Percentiles rank a stretch among this genome's conserved stretches.
Conservation (phyloP, 2,329 filamentous ascomycete species). For the Emergomyces pasteurianus region DNA sequence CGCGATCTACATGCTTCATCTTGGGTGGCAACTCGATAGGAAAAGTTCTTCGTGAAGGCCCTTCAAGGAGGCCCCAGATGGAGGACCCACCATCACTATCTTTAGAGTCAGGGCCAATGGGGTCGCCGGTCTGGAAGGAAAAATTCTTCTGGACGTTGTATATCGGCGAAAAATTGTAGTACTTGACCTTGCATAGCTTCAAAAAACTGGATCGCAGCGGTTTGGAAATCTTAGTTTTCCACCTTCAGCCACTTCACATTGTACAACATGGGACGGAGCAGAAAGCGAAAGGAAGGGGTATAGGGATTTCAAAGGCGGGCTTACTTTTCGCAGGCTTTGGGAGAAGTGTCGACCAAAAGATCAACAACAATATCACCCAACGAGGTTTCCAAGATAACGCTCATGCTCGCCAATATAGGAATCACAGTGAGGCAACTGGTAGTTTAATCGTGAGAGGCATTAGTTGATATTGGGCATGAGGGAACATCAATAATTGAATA, state of each 20-base stretch:
- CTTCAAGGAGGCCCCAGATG: slow-evolving; percentile 76
- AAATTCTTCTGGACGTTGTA: slow-evolving; percentile 91
- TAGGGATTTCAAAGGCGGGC: slow-evolving; percentile 23
- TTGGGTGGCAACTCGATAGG: slow-evolving; percentile 74
- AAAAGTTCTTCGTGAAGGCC: slow-evolving; percentile 62
- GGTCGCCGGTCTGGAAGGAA: slow-evolving; percentile 92
- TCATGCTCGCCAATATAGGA: slow-evolving; percentile 47
- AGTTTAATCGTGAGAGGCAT: background rate
- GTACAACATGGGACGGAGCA: slow-evolving; percentile 14
- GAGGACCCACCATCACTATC: slow-evolving; percentile 87
- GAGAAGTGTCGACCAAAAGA: slow-evolving; percentile 75
- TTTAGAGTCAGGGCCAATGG: slow-evolving; percentile 70
- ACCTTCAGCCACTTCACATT: slow-evolving; percentile 41
- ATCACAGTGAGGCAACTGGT: background rate
- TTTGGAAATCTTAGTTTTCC: slow-evolving; percentile 39
- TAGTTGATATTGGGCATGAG: background rate
- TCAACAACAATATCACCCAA: slow-evolving; percentile 92
- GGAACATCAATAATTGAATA: background rate
- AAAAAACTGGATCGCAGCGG: slow-evolving; percentile 57
- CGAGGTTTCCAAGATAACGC: slow-evolving; percentile 85
- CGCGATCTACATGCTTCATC: slow-evolving; percentile 75
- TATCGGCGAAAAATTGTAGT: slow-evolving; percentile 94
- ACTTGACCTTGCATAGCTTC: slow-evolving; percentile 97
- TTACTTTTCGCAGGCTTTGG: slow-evolving; percentile 90
- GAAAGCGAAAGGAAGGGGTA: slow-evolving; percentile 1